Percentiles rank a stretch among this genome's conserved stretches.
Conservation (phyloP, 2,329 filamentous ascomycete species). For the Colletotrichum costaricense region DNA sequence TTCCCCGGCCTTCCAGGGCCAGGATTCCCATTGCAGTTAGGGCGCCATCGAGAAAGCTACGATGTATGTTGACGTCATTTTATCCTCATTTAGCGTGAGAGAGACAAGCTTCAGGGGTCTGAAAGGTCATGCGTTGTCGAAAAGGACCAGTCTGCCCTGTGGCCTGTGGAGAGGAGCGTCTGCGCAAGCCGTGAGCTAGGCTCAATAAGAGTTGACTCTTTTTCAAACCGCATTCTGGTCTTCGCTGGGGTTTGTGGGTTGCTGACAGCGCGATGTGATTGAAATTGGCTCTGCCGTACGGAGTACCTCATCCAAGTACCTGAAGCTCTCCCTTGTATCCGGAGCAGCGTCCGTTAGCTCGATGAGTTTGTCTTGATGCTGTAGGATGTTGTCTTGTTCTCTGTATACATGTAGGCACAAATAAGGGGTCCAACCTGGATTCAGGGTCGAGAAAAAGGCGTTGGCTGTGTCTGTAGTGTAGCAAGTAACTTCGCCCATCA, state of each 20-base stretch:
- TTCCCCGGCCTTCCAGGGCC: background rate
- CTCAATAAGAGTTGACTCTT: background rate
- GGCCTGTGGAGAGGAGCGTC: background rate
- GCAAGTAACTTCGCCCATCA: background rate
- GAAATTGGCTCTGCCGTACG: background rate
- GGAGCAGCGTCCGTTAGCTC: conserved; percentile 33
- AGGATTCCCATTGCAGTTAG: background rate
- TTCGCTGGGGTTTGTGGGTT: background rate
- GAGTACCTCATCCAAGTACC: background rate
- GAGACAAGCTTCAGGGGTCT: conserved; percentile 25
- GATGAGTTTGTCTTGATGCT: background rate
- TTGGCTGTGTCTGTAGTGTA: background rate
- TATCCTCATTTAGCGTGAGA: conserved; percentile 6
- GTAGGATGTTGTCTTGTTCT: conserved; percentile 2
- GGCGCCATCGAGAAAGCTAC: conserved; percentile 3
- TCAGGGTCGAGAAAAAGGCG: background rate
- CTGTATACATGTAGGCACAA: background rate
- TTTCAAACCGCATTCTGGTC: background rate
- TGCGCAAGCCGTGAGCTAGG: background rate
- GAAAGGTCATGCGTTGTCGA: conserved; percentile 25
- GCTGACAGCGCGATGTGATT: background rate
- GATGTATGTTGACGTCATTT: conserved; percentile 26
- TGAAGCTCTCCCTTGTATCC: background rate
- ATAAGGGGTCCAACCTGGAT: background rate
- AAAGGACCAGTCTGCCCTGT: conserved; percentile 1